phyloP scores from a whole-genome alignment of 2,329 filamentous ascomycete species.

The Trichoderma afroharzianum region DNA sequence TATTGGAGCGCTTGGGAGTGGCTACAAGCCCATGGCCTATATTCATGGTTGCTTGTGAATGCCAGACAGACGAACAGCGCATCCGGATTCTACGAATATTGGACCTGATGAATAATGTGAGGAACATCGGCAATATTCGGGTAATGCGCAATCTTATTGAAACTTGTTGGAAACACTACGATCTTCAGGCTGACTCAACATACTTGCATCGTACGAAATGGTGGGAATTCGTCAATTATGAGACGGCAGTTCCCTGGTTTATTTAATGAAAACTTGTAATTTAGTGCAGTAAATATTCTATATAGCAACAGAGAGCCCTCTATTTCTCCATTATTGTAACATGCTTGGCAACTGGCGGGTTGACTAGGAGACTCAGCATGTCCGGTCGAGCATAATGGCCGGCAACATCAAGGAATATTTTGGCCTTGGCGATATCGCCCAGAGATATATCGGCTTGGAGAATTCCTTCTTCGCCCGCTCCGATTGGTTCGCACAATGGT shows the following conservation, averaged over 20 bases:
- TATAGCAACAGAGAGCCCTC: not conserved
- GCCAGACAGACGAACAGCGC: slow-evolving; percentile 39
- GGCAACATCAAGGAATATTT: not conserved
- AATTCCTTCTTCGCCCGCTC: slow-evolving; percentile 39
- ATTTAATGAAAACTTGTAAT: not conserved
- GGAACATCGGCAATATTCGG: slow-evolving; percentile 44
- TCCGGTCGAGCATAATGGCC: slow-evolving; percentile 57
- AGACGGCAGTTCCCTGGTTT: slow-evolving; percentile 17
- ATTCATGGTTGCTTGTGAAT: slow-evolving; percentile 46
- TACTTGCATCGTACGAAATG: slow-evolving; percentile 1
- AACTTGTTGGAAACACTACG: slow-evolving; percentile 44
- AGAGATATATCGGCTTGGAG: slow-evolving; percentile 48
- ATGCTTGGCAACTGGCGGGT: slow-evolving; percentile 30
- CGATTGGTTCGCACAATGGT: slow-evolving; percentile 2
- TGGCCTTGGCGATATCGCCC: slow-evolving; percentile 48
- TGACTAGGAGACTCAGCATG: slow-evolving; percentile 50
- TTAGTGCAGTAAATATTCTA: not conserved
- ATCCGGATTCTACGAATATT: slow-evolving; percentile 39
- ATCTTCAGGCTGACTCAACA: slow-evolving; percentile 39
- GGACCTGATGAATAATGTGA: slow-evolving; percentile 40
- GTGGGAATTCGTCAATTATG: slow-evolving; percentile 16
- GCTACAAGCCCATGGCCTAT: slow-evolving; percentile 49
- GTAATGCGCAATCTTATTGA: slow-evolving; percentile 43
- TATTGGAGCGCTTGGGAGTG: slow-evolving; percentile 36
- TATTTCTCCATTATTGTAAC: not conserved